Conservation (phyloP, 1,284 basidiomycete genomes). For the Ganoderma multipileum region DNA sequence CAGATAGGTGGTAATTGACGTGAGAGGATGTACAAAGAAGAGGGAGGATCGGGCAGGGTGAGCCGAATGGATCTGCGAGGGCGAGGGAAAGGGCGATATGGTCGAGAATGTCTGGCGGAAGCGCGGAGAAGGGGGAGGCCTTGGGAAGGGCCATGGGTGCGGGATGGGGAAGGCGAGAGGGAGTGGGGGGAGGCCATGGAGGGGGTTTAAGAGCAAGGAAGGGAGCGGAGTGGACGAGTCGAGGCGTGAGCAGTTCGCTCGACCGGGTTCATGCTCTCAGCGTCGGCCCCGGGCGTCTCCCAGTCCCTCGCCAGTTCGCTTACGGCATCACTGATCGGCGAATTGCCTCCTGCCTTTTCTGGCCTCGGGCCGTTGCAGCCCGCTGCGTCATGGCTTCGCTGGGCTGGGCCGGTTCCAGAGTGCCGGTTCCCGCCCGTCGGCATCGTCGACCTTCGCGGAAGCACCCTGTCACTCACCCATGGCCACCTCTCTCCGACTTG, state of each 20-base stretch:
- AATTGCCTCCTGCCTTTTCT: conserved; percentile 10
- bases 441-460: background rate
- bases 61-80: conserved; percentile 47
- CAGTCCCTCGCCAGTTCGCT: background rate
- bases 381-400: conserved; percentile 3
- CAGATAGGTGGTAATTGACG: conserved; percentile 54
- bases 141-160: background rate
- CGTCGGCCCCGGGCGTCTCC: background rate
- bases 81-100: conserved; percentile 59
- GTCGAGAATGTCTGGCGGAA: conserved; percentile 72
- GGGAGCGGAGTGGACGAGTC: background rate
- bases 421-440: background rate
- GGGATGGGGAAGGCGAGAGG: background rate
- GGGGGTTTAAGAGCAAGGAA: background rate
- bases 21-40: conserved; percentile 56
- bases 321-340: conserved; percentile 23
- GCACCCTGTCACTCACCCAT: background rate
- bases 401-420: background rate
- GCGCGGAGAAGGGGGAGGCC: conserved; percentile 15
- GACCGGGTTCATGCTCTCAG: too few species aligned
- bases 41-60: conserved; percentile 50
- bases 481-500: background rate
- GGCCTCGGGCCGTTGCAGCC: background rate
- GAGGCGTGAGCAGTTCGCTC: background rate
- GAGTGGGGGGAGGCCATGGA: conserved; percentile 3